These are phyloP conservation scores for Bombardia bombarda DNA, from an alignment of 495 filamentous ascomycete genomes.

Conservation along the genomic window DNA sequence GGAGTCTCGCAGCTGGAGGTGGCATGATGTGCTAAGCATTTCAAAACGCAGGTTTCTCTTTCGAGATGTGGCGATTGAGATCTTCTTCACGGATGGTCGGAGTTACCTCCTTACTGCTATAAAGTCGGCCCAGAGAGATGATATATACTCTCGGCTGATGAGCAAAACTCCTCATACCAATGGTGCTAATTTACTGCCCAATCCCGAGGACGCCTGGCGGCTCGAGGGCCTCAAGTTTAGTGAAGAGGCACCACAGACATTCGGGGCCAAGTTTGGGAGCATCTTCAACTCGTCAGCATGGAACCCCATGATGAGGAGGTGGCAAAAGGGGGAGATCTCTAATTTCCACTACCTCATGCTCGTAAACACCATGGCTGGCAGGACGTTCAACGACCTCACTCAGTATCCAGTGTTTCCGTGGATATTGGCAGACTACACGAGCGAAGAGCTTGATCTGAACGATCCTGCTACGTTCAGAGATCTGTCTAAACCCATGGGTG, in stretches of 20 bases:
- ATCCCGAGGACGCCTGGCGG: slow-evolving; percentile 72
- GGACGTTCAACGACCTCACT: slow-evolving; percentile 96
- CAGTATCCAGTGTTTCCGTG: slow-evolving; percentile 98
- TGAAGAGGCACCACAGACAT: slow-evolving; percentile 72
- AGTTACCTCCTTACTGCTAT: slow-evolving; percentile 88
- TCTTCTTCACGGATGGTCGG: slow-evolving; percentile 93
- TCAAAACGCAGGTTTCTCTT: slow-evolving; percentile 94
- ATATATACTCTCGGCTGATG: slow-evolving; percentile 64
- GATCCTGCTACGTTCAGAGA: slow-evolving; percentile 83
- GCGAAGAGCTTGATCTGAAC: slow-evolving; percentile 83
- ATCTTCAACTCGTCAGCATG: slow-evolving; percentile 71
- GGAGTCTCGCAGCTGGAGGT: slow-evolving; percentile 83
- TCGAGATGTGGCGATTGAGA: slow-evolving; percentile 87
- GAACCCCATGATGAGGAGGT: slow-evolving; percentile 82
- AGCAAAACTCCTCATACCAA: slow-evolving; percentile 71
- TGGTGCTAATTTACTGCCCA: slow-evolving; percentile 37
- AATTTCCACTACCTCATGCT: slow-evolving; percentile 99
- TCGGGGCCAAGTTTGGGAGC: slow-evolving; percentile 89
- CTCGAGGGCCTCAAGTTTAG: slow-evolving; percentile 75
- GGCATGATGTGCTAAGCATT: slow-evolving; percentile 91
- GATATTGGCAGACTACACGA: slow-evolving; percentile 93
- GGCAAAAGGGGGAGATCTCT: slow-evolving; percentile 89
- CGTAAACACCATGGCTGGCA: slow-evolving; percentile 91
- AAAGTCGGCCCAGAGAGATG: slow-evolving; percentile 63
- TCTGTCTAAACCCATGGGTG: slow-evolving; percentile 92